phyloP scores from a whole-genome alignment of 2,329 filamentous ascomycete species.

The Falciphora oryzae region DNA sequence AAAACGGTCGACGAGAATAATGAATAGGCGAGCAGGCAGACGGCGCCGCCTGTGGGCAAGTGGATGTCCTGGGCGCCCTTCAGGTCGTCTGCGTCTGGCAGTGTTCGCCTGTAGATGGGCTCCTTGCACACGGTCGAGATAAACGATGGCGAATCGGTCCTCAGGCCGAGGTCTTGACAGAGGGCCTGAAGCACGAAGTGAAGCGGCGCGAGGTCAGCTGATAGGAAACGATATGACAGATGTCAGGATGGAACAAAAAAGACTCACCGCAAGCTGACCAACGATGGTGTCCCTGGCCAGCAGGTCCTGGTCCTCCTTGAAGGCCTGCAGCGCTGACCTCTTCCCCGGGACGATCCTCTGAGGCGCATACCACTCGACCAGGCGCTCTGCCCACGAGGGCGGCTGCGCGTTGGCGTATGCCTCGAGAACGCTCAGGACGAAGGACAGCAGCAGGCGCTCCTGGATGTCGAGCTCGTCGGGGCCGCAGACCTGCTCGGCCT shows the following conservation, averaged over 20 bases:
- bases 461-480: conserved; percentile 61
- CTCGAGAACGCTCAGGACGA: conserved; percentile 72
- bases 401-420: conserved; percentile 60
- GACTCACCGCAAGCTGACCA: conserved; percentile 61
- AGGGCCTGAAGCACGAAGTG: conserved; percentile 42
- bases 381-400: conserved; percentile 55
- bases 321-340: conserved; percentile 56
- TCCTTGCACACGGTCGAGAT: conserved; percentile 39
- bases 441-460: conserved; percentile 62
- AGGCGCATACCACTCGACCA: conserved; percentile 65
- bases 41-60: conserved; percentile 52
- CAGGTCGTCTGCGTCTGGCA: conserved; percentile 28
- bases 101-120: conserved; percentile 37
- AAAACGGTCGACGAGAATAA: conserved; percentile 59
- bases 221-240: background rate
- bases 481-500: conserved; percentile 48
- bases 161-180: conserved; percentile 55
- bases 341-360: conserved; percentile 56
- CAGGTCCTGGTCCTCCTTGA: conserved; percentile 53
- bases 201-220: background rate
- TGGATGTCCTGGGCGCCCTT: conserved; percentile 41
- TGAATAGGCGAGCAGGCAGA: conserved; percentile 56
- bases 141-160: conserved; percentile 37
- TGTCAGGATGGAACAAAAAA: background rate
- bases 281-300: conserved; percentile 59